Base-by-base conservation (phyloP, 2,329 filamentous ascomycete genomes). In the Harringtonia aguacate region DNA sequence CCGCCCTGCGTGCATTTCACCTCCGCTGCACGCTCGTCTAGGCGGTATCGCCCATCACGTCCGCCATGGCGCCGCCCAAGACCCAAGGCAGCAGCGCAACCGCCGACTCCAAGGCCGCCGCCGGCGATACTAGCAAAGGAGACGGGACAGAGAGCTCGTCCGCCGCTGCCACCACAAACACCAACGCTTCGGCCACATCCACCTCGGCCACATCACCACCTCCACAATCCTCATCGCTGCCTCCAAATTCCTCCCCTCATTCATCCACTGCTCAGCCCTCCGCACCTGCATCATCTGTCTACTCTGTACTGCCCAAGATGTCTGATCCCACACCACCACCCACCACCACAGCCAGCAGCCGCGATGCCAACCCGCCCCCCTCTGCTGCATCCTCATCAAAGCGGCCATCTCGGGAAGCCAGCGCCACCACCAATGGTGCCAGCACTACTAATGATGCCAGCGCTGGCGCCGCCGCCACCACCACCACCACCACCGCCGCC, bases 301-400 rank as follows among this genome's bases (percentile, higher is more conserved):
- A 55, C 39, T 57, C 55, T 27, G 53, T 55, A 21, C 52, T 58
- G 39, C 58, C 59, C 36, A 56, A 51, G 44, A 58, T 59, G 51
- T 56, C 58, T 9, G 60, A 61, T 48, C 48, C 50, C 18, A 44
- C 45, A 17, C 48, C 48, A 22, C 41, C 43, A 21, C 41, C 40
- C 13, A 9, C 45, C 20, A 36, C 14, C 20, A 3, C 38, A 30
- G 4, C 4, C 9, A 21, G 20, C 29, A 39, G 21, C 21, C 37
- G 29, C n/a, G 13, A 37, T 37, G 6, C 27, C 12, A 40, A 29
- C 18, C 44, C 30, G 12, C 17, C 33, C 14, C 9, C 37, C 14
- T 66, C 72, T 46, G 64, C 65, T 46, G 61, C 64, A 24, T 58
- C 65, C 24, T 66, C 63, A 47, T 67, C 69, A 44, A 70, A 70